Conservation (phyloP, 257 asterid species). For the Lithospermum erythrorhizon region DNA sequence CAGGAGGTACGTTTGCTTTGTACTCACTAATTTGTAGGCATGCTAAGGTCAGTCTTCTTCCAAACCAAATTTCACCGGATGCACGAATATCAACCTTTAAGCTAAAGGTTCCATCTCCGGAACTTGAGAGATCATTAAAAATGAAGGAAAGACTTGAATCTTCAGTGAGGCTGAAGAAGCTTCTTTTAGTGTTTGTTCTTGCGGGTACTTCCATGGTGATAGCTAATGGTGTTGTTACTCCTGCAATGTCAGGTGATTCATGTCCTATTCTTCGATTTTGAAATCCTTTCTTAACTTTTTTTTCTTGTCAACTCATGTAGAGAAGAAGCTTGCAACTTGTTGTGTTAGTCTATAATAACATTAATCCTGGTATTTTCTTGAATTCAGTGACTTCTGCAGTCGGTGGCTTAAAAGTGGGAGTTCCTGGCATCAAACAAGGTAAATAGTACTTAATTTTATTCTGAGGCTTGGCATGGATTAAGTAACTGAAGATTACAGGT, state of each 20-base stretch:
- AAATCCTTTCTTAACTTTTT: no score
- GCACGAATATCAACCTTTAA: constrained; percentile 91
- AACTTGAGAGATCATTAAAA: constrained; percentile 92
- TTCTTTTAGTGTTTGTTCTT: constrained; percentile 83
- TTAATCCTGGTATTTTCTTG: constrained; percentile 15
- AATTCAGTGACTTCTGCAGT: constrained; percentile 92
- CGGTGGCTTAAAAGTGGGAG: constrained; percentile 87
- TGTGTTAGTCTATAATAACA: constrained; percentile 2
- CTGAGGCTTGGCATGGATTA: not conserved
- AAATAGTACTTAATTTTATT: constrained; percentile 1
- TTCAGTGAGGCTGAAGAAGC: constrained; percentile 73
- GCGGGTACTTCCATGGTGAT: constrained; percentile 99
- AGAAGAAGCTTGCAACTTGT: no score
- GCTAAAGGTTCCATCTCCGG: constrained; percentile 95
- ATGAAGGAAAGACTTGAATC: constrained; percentile 88
- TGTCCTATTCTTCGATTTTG: constrained; percentile 1
- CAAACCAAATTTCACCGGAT: constrained; percentile 86
- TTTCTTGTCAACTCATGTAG: no score
- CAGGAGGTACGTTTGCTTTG: constrained; percentile 99
- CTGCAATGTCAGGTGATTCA: constrained; percentile 91
- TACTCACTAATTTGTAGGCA: constrained; percentile 97
- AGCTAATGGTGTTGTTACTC: constrained; percentile 97
- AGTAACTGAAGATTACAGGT: no score
- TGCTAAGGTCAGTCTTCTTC: constrained; percentile 95
- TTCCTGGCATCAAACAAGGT: constrained; percentile 73